Percentiles rank a stretch among this genome's conserved stretches.
Conservation (phyloP, 495 filamentous ascomycete genomes). For the Xylaria cubensis region DNA sequence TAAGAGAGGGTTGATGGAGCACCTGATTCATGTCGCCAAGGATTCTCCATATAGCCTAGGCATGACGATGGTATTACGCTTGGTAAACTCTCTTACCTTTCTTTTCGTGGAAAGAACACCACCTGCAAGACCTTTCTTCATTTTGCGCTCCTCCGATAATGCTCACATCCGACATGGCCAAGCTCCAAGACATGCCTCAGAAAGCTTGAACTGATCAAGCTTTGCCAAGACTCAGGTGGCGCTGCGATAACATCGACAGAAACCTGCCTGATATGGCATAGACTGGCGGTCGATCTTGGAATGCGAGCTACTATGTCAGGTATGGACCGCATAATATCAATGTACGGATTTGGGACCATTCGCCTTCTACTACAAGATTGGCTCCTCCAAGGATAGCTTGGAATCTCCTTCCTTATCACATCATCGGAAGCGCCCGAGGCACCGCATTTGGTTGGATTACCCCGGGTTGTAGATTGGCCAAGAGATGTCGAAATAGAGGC, state of each 20-base stretch:
- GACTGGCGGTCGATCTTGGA: not conserved
- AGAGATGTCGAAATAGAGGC: constrained; percentile 24
- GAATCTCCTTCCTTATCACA: constrained; percentile 26
- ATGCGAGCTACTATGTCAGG: constrained; percentile 23
- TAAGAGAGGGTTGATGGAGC: not conserved
- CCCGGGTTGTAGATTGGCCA: constrained; percentile 19
- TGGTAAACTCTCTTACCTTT: not conserved
- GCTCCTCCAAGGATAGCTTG: not conserved
- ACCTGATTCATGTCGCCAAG: not conserved
- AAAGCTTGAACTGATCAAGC: constrained; percentile 25
- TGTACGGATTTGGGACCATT: not conserved
- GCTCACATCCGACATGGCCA: not conserved
- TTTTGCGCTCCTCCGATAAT: not conserved
- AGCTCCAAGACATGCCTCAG: constrained; percentile 11
- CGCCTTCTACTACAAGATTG: constrained; percentile 18
- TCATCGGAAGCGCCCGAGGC: constrained; percentile 25
- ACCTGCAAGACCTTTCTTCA: not conserved
- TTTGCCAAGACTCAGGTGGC: constrained; percentile 22
- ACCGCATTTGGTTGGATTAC: constrained; percentile 9
- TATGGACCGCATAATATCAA: constrained; percentile 23
- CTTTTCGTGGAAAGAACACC: not conserved
- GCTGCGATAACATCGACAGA: not conserved
- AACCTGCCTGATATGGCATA: constrained; percentile 25
- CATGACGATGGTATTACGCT: not conserved
- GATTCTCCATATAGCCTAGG: not conserved